Conservation (phyloP, 108 stramenopile species). For the Hondaea fermentalgiana region DNA sequence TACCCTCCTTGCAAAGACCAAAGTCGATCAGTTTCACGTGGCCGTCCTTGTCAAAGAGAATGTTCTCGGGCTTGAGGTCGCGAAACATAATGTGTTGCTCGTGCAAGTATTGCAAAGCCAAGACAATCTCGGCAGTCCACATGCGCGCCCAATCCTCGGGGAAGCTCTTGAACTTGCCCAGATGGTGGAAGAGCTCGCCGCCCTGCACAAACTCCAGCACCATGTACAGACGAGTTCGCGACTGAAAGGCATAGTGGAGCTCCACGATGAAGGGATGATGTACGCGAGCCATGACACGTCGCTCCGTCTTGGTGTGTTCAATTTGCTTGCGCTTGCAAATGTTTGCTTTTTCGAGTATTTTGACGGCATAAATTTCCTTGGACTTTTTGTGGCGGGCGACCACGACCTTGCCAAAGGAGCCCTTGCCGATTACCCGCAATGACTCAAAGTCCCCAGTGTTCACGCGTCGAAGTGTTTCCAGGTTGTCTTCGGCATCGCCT, state of each 20-base stretch:
- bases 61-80: constrained; percentile 59
- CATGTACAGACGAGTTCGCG: constrained; percentile 37
- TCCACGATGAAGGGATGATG: constrained; percentile 50
- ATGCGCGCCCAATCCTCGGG: constrained; percentile 22
- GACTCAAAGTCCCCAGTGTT: constrained; percentile 22
- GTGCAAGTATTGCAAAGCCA: constrained; percentile 46
- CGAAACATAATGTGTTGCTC: constrained; percentile 37
- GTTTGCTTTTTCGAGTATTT: constrained; percentile 43
- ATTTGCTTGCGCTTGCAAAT: constrained; percentile 40
- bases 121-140: constrained; percentile 45
- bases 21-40: constrained; percentile 36
- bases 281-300: constrained; percentile 40
- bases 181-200: constrained; percentile 47
- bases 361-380: constrained; percentile 38
- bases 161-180: constrained; percentile 22
- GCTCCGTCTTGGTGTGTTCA: constrained; percentile 49
- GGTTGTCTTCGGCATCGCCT: background rate
- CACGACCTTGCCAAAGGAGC: constrained; percentile 49
- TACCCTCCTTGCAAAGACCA: constrained; percentile 34
- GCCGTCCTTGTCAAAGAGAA: constrained; percentile 42
- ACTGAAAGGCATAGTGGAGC: constrained; percentile 48
- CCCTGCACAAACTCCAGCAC: constrained; percentile 53
- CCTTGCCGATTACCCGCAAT: constrained; percentile 40
- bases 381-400: constrained; percentile 25
- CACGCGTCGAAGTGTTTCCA: background rate